These are phyloP conservation scores for Goffeauzyma gilvescens DNA, from an alignment of 768 basidiomycete genomes.

Conservation along the genomic window DNA sequence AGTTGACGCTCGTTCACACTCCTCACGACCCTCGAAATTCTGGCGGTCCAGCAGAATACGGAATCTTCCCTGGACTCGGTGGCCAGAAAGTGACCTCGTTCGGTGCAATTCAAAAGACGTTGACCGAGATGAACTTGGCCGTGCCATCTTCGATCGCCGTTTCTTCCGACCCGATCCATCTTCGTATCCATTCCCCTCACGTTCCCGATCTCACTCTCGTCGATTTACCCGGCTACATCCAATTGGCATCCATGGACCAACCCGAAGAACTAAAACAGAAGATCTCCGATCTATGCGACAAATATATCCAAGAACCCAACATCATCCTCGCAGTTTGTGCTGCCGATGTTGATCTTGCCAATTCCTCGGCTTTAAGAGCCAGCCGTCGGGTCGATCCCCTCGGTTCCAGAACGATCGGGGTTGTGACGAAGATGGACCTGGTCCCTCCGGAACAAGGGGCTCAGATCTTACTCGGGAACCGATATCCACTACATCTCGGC, in stretches of 20 bases:
- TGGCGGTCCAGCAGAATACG: slow-evolving; percentile 50
- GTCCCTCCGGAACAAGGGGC: slow-evolving; percentile 71
- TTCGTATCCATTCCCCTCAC: slow-evolving; percentile 84
- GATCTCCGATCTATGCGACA: slow-evolving; percentile 71
- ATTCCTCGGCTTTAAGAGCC: slow-evolving; percentile 83
- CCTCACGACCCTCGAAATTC: slow-evolving; percentile 41
- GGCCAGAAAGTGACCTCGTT: slow-evolving; percentile 62
- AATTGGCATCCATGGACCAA: slow-evolving; percentile 85
- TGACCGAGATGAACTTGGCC: slow-evolving; percentile 85
- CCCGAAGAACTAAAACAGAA: slow-evolving; percentile 87
- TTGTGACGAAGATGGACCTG: slow-evolving; percentile 97
- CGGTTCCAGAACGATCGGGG: slow-evolving; percentile 86
- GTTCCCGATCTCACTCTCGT: slow-evolving; percentile 96
- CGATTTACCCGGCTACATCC: slow-evolving; percentile 92
- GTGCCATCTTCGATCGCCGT: slow-evolving; percentile 79
- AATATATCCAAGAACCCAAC: slow-evolving; percentile 98
- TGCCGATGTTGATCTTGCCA: slow-evolving; percentile 94
- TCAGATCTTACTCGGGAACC: slow-evolving; percentile 59
- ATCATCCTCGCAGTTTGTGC: slow-evolving; percentile 97
- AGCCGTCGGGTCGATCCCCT: slow-evolving; percentile 86
- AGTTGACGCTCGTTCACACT: slow-evolving; percentile 87
- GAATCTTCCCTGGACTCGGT: slow-evolving; percentile 78
- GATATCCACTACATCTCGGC: slow-evolving; percentile 91
- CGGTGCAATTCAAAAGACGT: slow-evolving; percentile 69
- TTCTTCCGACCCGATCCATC: slow-evolving; percentile 85